phyloP scores from a whole-genome alignment of 192 early-diverging fungal species.

The Coemansia sp. region DNA sequence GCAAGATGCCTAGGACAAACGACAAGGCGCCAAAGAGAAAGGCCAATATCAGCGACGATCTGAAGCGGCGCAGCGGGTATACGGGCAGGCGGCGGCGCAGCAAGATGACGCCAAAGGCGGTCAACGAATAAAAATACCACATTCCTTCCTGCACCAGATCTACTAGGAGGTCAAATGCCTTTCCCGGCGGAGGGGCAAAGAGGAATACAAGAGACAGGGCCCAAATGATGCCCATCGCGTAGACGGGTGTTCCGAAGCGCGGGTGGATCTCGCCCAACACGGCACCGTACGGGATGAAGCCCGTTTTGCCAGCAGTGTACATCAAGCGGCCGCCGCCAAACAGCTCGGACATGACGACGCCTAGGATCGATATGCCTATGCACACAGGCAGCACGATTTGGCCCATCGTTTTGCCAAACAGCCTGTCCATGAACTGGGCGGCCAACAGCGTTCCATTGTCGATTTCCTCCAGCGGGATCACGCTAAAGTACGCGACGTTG shows the following conservation, averaged over 20 bases:
- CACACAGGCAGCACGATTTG: slow-evolving; percentile 54
- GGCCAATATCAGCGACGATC: slow-evolving; percentile 37
- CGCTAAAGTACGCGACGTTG: slow-evolving; percentile 80
- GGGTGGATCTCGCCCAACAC: slow-evolving; percentile 50
- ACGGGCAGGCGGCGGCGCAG: slow-evolving; percentile 43
- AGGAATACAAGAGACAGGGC: slow-evolving; percentile 50
- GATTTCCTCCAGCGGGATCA: slow-evolving; percentile 66
- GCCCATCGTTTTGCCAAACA: slow-evolving; percentile 59
- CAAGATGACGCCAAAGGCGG: slow-evolving; percentile 57
- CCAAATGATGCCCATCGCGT: slow-evolving; percentile 52
- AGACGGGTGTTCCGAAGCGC: slow-evolving; percentile 49
- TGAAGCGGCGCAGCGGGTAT: slow-evolving; percentile 41
- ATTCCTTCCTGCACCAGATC: slow-evolving; percentile 59
- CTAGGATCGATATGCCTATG: slow-evolving; percentile 55
- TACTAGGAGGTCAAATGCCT: slow-evolving; percentile 60
- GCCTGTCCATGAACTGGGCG: slow-evolving; percentile 56
- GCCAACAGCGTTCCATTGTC: slow-evolving; percentile 64
- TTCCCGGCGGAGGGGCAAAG: slow-evolving; percentile 54
- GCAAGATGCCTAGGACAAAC: slow-evolving; percentile 34
- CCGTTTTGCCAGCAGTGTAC: slow-evolving; percentile 53
- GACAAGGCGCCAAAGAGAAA: slow-evolving; percentile 43
- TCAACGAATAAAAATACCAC: slow-evolving; percentile 60
- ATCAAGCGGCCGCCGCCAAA: slow-evolving; percentile 57
- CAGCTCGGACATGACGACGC: slow-evolving; percentile 55
- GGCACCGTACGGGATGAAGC: slow-evolving; percentile 55